Base-by-base conservation (phyloP, 192 early-diverging fungal species). In the Haplosporangium gracile region DNA sequence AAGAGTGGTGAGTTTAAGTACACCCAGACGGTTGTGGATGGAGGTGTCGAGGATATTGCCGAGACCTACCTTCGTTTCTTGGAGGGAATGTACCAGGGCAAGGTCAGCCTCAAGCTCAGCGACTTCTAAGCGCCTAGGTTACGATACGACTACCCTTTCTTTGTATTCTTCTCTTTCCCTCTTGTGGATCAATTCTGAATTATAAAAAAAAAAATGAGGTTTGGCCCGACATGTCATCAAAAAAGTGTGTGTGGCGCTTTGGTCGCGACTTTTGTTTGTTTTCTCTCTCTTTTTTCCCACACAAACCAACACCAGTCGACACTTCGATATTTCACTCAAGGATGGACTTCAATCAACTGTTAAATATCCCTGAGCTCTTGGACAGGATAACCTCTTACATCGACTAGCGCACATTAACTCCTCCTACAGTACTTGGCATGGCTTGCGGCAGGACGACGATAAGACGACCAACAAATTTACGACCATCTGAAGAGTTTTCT, bases 1-100 rank as follows among this genome's bases (percentile, higher is more conserved):
- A 74, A 42, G 38, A 79, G 68, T 26, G 83, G 83, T 24, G 68
- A 85, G 69, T 68, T 85, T 70, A 85, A 85, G 75, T 80, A 68
- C 36, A 80, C 71, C 26, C 74, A 80, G 24, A 42, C 55, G 20
- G 83, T 79, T 0, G 24, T 80, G 15, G 53, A 85, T 1, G 34
- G 47, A 6, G 69, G 74, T 1, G 70, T 80, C 1, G 75, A 80
- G 24, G 53, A 39, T 24, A 18, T 85, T 26, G 77, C 49, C 7
- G 74, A 80, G 43, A 76, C 42, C 2, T 85, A 85, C 47, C 18
- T 77, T 53, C 42, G 70, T 0, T 51, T 80, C 32, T 77, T 85
- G 75, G 42, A 34, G 4, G 83, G 83, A 9, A 74, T 24, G 1
- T 80, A 47, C 36, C n/a, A 26, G 4, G 83, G 83, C 36, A 85